Evolutionary conservation across 2,329 filamentous ascomycete genomes (phyloP).

Genomic region (Ascocoryne sarcoides): DNA sequence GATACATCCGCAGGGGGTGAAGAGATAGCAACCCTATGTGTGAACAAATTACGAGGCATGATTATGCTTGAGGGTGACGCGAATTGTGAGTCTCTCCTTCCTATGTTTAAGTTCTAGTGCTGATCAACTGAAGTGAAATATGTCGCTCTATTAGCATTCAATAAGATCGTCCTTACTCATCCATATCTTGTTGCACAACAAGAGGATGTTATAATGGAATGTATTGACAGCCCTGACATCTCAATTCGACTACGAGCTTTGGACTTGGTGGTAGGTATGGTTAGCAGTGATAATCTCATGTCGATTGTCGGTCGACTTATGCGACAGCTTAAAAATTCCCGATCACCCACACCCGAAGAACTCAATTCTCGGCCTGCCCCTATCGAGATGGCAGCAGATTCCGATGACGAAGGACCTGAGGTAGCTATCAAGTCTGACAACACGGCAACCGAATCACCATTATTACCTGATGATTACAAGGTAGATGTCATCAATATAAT

Average conservation of each 20-base stretch:
- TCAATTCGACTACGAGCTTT: slow-evolving; percentile 90
- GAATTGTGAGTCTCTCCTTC: slow-evolving; percentile 56
- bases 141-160: slow-evolving; percentile 88
- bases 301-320: slow-evolving; percentile 80
- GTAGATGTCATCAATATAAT: slow-evolving; percentile 75
- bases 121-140: slow-evolving; percentile 67
- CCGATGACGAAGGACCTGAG: slow-evolving; percentile 48
- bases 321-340: slow-evolving; percentile 68
- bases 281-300: slow-evolving; percentile 76
- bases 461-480: slow-evolving; percentile 79
- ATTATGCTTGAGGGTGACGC: slow-evolving; percentile 87
- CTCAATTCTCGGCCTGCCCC: slow-evolving; percentile 37
- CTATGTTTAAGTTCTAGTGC: neutral
- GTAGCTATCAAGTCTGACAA: slow-evolving; percentile 39
- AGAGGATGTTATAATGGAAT: slow-evolving; percentile 92
- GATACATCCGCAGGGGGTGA: slow-evolving; percentile 76
- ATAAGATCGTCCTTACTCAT: slow-evolving; percentile 85
- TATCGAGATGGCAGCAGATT: slow-evolving; percentile 34
- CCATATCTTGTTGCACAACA: slow-evolving; percentile 83
- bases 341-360: slow-evolving; percentile 39
- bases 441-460: slow-evolving; percentile 43
- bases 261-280: slow-evolving; percentile 89
- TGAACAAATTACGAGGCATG: slow-evolving; percentile 89
- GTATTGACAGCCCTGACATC: slow-evolving; percentile 91
- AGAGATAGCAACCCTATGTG: slow-evolving; percentile 85